A percentile compares a stretch with the other conserved stretches of the same genome.
Conservation (phyloP, 495 filamentous ascomycete species). For the Melanomma pulvis-pyrius region DNA sequence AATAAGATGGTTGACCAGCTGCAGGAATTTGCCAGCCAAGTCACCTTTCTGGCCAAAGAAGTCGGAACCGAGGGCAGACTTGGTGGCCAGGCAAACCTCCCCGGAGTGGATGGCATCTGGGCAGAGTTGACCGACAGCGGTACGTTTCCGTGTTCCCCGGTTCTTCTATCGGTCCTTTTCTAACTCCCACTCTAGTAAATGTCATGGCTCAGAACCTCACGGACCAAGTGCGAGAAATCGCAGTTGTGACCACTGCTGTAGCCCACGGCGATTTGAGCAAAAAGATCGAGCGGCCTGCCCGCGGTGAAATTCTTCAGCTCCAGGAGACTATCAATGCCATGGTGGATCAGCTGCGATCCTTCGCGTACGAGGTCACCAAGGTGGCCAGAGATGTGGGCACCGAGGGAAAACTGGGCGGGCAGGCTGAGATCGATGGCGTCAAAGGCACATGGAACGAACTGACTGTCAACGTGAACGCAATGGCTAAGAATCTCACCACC, state of each 20-base stretch:
- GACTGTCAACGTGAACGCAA: conserved; percentile 97
- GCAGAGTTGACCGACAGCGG: conserved; percentile 96
- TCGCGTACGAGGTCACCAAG: conserved; percentile 94
- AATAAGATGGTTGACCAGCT: conserved; percentile 99
- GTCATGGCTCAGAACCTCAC: conserved; percentile 92
- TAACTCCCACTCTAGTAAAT: conserved; percentile 69
- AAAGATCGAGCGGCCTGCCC: conserved; percentile 92
- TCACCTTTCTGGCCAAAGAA: conserved; percentile 93
- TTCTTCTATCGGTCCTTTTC: conserved; percentile 12
- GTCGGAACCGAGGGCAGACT: conserved; percentile 96
- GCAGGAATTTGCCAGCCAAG: conserved; percentile 95
- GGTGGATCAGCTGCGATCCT: conserved; percentile 96
- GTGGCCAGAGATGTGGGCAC: conserved; percentile 97
- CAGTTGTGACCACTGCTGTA: conserved; percentile 92
- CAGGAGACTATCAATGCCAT: conserved; percentile 99
- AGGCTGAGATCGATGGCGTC: conserved; percentile 90
- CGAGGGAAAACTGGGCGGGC: conserved; percentile 93
- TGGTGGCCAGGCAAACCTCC: conserved; percentile 94
- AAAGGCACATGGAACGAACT: conserved; percentile 94
- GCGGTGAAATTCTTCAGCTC: conserved; percentile 92
- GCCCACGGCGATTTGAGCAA: conserved; percentile 94
- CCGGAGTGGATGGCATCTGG: conserved; percentile 96
- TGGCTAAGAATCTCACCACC: conserved; percentile 96
- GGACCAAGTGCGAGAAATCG: conserved; percentile 93
- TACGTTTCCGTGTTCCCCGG: conserved; percentile 44